Percentiles rank a stretch among this genome's conserved stretches.
Conservation (phyloP, 352 stramenopile genomes). For the Phytophthora pinifolia region DNA sequence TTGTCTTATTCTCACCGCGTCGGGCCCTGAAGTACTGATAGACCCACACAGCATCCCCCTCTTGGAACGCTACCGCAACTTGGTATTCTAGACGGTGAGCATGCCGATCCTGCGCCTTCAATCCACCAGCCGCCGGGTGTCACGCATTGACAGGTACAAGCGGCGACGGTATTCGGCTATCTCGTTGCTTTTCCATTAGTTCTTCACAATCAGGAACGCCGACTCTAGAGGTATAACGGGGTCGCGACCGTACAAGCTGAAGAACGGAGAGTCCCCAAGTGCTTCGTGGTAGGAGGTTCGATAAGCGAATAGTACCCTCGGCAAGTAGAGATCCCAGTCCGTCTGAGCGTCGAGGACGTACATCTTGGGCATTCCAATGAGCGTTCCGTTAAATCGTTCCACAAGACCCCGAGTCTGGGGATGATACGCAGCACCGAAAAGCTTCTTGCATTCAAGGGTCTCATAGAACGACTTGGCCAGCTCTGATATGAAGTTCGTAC, state of each 20-base stretch:
- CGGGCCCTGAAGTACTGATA: not conserved
- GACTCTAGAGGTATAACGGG: not conserved
- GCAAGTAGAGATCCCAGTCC: slow-evolving; percentile 1
- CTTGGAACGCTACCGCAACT: not conserved
- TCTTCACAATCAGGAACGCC: not conserved
- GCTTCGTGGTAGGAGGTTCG: not conserved
- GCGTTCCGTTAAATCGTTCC: slow-evolving; percentile 1
- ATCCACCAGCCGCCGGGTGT: not conserved
- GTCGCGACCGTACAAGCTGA: not conserved
- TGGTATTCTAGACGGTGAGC: not conserved
- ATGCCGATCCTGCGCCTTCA: not conserved
- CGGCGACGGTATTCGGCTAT: not conserved
- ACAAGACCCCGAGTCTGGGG: not conserved
- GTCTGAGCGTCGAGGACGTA: not conserved
- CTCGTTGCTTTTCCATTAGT: slow-evolving; percentile 3
- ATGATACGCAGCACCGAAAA: not conserved
- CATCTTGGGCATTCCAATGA: slow-evolving; percentile 2
- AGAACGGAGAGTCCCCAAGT: slow-evolving; percentile 1
- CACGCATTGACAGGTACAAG: not conserved
- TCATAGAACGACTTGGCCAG: not conserved
- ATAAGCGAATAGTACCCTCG: not conserved
- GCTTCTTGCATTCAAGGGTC: not conserved
- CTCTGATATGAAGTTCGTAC: slow-evolving; percentile 1
- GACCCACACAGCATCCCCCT: not conserved
- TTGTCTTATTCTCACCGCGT: not conserved